Evolutionary conservation across 768 basidiomycete genomes (phyloP), one percentile per base, ranked within the genome.

Genomic region (Pleurotus pulmonarius): DNA sequence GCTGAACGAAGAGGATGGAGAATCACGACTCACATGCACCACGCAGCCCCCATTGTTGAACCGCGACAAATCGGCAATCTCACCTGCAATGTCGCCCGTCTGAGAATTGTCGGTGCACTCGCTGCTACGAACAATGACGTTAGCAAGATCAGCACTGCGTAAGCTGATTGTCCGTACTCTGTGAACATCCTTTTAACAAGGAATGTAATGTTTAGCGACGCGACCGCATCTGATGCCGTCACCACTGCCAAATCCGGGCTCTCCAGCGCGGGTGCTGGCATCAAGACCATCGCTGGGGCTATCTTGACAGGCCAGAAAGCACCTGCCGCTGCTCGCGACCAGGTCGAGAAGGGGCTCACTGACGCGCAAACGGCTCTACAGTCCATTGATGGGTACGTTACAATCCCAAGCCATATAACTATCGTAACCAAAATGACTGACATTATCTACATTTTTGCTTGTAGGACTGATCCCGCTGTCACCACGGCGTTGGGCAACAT

Each of bases 381-480:
- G 6, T 45, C 45, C 11, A 58, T 60, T 26, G 47, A 46, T 18
- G 52, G 47, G 59, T 60, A 22, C 1, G 57, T 15, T 8, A 47
- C 29, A n/a, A 13, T 22, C n/a, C 44, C 11, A 34, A 34, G 29
- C 29, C 11, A 2, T 34, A 9, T 34, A 3, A 34, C 11, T 2
- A 11, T 34, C 29, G 4, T 34, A 11, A 40, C 13, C 25, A 15
- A 15, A 15, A 44, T 38, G 13, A 22, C 13, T 18, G 20, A 22
- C 29, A 12, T 56, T 13, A 20, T 26, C 3, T 46, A n/a, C 13
- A 13, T 39, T 6, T 20, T 16, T 38, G 37, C 3, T 41, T 56
- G 5, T 51, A 58, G 57, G 26, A 58, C 44, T 20, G 57, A 61
- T 47, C 56, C 60, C 13, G 54, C 58, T 45, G 56, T 61, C 13